Conservation (phyloP, 2,329 filamentous ascomycete genomes). For the Parastagonospora avenae region DNA sequence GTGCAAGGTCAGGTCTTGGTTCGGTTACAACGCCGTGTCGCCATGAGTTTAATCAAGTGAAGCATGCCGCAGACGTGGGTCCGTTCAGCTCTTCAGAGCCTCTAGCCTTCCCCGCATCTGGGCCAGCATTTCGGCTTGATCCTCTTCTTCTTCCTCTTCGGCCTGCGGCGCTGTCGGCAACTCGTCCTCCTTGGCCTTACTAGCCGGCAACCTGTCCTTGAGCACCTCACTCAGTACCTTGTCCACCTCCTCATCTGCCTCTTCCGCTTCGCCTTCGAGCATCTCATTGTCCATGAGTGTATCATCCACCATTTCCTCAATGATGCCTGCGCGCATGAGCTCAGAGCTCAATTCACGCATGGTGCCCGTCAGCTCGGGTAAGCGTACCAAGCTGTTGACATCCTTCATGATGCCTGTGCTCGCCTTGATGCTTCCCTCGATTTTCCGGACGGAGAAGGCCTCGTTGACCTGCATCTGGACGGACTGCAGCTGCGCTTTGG, state of each 20-base stretch:
- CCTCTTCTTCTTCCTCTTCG: slow-evolving; percentile 77
- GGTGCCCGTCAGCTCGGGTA: slow-evolving; percentile 85
- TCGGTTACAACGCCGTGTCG: no score
- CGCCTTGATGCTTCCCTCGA: slow-evolving; percentile 86
- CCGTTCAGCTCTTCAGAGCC: slow-evolving; percentile 70
- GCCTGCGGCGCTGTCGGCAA: slow-evolving; percentile 58
- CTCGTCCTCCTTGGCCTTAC: slow-evolving; percentile 60
- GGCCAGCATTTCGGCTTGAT: slow-evolving; percentile 86
- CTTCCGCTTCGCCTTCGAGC: slow-evolving; percentile 73
- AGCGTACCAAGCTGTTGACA: slow-evolving; percentile 80
- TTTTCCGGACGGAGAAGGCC: slow-evolving; percentile 93
- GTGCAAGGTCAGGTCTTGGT: no score
- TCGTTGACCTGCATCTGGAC: slow-evolving; percentile 98
- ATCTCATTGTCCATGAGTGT: slow-evolving; percentile 72
- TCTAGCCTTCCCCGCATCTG: slow-evolving; percentile 93
- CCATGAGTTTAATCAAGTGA: no score
- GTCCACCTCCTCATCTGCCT: slow-evolving; percentile 78
- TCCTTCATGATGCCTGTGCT: slow-evolving; percentile 96
- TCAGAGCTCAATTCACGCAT: slow-evolving; percentile 89
- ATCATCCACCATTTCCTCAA: slow-evolving; percentile 96
- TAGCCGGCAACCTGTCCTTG: slow-evolving; percentile 77
- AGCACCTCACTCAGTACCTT: slow-evolving; percentile 91
- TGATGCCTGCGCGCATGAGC: slow-evolving; percentile 91
- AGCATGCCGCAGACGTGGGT: no score
- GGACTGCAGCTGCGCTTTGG: slow-evolving; percentile 87